phyloP scores from a whole-genome alignment of 2,329 filamentous ascomycete species.

The Xylaria multiplex region DNA sequence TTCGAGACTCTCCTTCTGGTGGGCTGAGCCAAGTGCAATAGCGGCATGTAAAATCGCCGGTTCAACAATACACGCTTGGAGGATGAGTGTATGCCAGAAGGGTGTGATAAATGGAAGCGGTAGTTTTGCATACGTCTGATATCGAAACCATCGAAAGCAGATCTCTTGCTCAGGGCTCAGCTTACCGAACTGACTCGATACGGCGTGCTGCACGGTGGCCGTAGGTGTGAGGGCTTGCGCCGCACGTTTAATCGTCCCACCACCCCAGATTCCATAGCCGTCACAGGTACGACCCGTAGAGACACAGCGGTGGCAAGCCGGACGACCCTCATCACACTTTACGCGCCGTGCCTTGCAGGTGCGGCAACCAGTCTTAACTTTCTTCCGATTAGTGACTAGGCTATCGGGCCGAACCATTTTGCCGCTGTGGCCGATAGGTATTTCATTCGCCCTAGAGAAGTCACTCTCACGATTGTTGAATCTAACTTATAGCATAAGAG shows the following conservation, averaged over 20 bases:
- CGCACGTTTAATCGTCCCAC: conserved; percentile 34
- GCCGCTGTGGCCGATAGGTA: not conserved
- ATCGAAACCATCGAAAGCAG: conserved; percentile 57
- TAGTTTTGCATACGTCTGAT: conserved; percentile 51
- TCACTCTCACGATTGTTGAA: not conserved
- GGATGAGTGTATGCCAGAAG: conserved; percentile 52
- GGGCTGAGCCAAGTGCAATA: conserved; percentile 52
- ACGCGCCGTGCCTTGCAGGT: conserved; percentile 48
- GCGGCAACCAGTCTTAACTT: conserved; percentile 45
- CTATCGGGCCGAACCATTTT: not conserved
- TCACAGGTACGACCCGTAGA: conserved; percentile 47
- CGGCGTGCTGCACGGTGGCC: conserved; percentile 9
- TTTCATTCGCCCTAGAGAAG: not conserved
- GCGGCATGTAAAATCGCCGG: conserved; percentile 54
- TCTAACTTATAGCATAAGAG: not conserved
- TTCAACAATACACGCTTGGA: conserved; percentile 51
- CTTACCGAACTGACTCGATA: conserved; percentile 25
- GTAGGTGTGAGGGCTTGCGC: conserved; percentile 37
- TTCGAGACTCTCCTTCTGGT: conserved; percentile 42
- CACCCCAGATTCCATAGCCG: conserved; percentile 48
- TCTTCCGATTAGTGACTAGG: conserved; percentile 13
- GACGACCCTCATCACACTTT: conserved; percentile 48
- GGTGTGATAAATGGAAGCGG: conserved; percentile 50
- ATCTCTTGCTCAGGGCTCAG: conserved; percentile 46
- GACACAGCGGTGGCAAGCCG: conserved; percentile 44